phyloP scores from a whole-genome alignment of 495 filamentous ascomycete species.

The Lasiosphaeria hispida region DNA sequence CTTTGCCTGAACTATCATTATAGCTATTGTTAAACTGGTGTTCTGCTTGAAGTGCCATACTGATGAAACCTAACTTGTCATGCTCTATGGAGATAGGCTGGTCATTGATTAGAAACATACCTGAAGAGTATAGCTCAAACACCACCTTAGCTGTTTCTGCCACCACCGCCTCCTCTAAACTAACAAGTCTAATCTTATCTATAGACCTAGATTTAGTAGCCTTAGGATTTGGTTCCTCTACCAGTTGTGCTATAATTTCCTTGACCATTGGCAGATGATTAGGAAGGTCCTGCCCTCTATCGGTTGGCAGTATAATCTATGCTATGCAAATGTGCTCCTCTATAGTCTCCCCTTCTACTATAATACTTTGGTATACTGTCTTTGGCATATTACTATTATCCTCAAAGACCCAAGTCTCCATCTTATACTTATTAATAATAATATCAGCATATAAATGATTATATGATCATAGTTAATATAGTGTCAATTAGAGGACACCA shows the following conservation, averaged over 20 bases:
- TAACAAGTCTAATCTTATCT: too few relatives aligned
- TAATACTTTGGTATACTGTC: background rate
- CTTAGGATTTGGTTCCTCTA: too few relatives aligned
- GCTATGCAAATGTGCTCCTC: constrained; percentile 1
- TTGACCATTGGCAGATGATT: too few relatives aligned
- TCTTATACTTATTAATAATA: background rate
- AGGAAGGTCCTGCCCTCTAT: too few relatives aligned
- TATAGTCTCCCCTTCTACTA: background rate
- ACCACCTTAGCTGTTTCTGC: too few relatives aligned
- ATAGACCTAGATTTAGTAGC: too few relatives aligned
- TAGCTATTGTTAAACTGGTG: background rate
- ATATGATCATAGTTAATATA: background rate
- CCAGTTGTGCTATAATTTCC: too few relatives aligned
- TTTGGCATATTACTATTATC: background rate
- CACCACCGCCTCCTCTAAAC: too few relatives aligned
- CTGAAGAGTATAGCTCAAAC: too few relatives aligned
- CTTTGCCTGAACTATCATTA: background rate
- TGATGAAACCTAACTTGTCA: background rate
- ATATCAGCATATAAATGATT: background rate
- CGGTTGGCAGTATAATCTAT: background rate
- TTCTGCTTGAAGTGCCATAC: constrained; percentile 1
- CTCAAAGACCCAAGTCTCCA: background rate
- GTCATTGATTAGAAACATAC: background rate
- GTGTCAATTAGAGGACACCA: too few relatives aligned
- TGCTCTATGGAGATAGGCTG: background rate